Conservation (phyloP, 2,329 filamentous ascomycete genomes). For the Parascedosporium putredinis region DNA sequence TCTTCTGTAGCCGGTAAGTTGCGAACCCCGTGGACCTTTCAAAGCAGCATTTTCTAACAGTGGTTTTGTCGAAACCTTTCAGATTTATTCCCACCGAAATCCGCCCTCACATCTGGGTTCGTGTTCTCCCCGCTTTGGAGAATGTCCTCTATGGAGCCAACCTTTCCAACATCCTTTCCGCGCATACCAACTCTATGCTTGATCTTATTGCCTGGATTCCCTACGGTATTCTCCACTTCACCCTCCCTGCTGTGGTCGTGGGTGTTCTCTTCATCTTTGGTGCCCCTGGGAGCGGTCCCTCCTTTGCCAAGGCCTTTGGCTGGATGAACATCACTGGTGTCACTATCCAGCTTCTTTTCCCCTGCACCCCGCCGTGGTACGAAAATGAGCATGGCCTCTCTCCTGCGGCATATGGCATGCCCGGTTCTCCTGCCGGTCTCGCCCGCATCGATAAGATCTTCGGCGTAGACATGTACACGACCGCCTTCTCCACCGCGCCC, state of each 20-base stretch:
- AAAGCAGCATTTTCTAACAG: slow-evolving; percentile 7
- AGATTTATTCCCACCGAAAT: slow-evolving; percentile 86
- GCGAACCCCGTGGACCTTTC: too few relatives aligned
- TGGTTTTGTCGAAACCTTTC: slow-evolving; percentile 6
- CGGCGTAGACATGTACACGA: slow-evolving; percentile 86
- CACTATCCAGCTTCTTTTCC: slow-evolving; percentile 78
- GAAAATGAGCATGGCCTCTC: slow-evolving; percentile 86
- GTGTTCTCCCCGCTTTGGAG: slow-evolving; percentile 84
- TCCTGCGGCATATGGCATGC: slow-evolving; percentile 85
- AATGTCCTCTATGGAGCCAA: slow-evolving; percentile 96
- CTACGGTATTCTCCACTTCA: slow-evolving; percentile 86
- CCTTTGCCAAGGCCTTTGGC: slow-evolving; percentile 79
- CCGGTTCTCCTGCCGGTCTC: slow-evolving; percentile 79
- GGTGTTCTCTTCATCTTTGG: slow-evolving; percentile 77
- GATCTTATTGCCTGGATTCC: slow-evolving; percentile 89
- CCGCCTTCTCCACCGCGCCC: slow-evolving; percentile 79
- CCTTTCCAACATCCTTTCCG: slow-evolving; percentile 88
- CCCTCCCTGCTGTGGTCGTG: slow-evolving; percentile 70
- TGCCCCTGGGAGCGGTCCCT: slow-evolving; percentile 72
- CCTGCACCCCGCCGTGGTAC: slow-evolving; percentile 94
- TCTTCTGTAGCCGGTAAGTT: slow-evolving; percentile 84
- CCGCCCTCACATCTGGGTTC: slow-evolving; percentile 89
- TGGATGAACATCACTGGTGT: slow-evolving; percentile 89
- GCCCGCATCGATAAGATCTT: slow-evolving; percentile 84
- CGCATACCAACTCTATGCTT: slow-evolving; percentile 72